A percentile compares a stretch with the other conserved stretches of the same genome.
Evolutionary conservation across 2,329 filamentous ascomycete genomes (phyloP).

Genomic region (Aspergillus pseudonomiae): DNA sequence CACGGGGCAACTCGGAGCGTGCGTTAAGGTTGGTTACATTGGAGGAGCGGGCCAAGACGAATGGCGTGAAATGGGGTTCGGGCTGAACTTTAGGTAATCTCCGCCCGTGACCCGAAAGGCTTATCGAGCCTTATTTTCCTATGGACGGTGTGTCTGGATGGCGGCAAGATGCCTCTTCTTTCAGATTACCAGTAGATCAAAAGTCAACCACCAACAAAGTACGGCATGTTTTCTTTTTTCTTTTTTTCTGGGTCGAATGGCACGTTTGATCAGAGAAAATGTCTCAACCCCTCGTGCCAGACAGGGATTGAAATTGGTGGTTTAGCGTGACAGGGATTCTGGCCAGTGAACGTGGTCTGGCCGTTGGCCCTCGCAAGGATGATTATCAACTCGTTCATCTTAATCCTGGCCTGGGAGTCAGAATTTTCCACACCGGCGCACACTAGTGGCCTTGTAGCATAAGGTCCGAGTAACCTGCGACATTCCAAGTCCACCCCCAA

Average conservation of each 20-base stretch:
- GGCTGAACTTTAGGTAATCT: background rate
- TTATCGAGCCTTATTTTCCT: background rate
- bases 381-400: background rate
- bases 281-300: background rate
- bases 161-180: no score
- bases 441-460: background rate
- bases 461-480: background rate
- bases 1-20: constrained; percentile 1
- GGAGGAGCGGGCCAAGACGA: background rate
- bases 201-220: no score
- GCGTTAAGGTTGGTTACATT: background rate
- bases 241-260: no score
- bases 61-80: background rate
- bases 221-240: no score
- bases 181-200: no score
- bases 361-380: background rate
- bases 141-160: no score
- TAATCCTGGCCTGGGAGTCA: background rate
- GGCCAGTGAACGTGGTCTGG: background rate
- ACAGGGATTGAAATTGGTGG: background rate
- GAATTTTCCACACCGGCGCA: background rate
- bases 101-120: background rate
- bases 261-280: no score
- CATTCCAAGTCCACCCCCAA: background rate
- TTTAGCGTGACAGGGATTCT: background rate